Conservation (phyloP, 805 yeast species). For the Nakazawaea wyomingensis region DNA sequence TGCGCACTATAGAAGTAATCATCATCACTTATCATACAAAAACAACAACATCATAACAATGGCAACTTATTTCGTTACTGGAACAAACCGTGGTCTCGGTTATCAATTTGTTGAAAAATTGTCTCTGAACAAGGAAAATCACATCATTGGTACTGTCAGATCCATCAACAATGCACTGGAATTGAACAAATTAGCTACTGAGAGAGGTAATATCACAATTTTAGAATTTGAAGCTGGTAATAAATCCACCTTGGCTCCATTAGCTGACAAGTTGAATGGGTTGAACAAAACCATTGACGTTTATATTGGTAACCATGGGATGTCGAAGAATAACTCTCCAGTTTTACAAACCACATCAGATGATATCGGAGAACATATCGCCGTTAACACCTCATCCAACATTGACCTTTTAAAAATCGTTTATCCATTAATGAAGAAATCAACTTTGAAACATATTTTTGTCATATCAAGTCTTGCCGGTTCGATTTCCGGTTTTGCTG, state of each 20-base stretch:
- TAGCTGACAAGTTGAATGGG: slow-evolving; percentile 10
- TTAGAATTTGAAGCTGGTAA: slow-evolving; percentile 12
- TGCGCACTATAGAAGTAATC: too few relatives aligned
- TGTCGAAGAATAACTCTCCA: slow-evolving; percentile 10
- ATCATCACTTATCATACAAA: background rate
- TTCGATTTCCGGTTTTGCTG: background rate
- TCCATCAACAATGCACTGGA: slow-evolving; percentile 12
- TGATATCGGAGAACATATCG: background rate
- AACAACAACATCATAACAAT: too few relatives aligned
- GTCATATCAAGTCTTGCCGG: slow-evolving; percentile 16
- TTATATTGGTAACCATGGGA: slow-evolving; percentile 23
- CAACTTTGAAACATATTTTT: background rate
- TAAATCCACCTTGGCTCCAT: slow-evolving; percentile 19
- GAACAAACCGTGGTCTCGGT: slow-evolving; percentile 25
- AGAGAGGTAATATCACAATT: slow-evolving; percentile 1
- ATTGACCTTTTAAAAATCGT: background rate
- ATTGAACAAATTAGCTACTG: slow-evolving; percentile 5
- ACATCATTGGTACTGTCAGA: slow-evolving; percentile 12
- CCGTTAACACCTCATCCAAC: background rate
- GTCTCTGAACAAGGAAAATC: slow-evolving; percentile 13
- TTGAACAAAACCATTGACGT: slow-evolving; percentile 20
- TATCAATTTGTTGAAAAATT: slow-evolving; percentile 16
- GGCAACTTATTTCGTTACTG: slow-evolving; percentile 19
- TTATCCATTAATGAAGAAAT: background rate
- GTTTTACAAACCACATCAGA: background rate